Evolutionary conservation across 257 asterid genomes (phyloP).

Genomic region (Scutellaria barbata): DNA sequence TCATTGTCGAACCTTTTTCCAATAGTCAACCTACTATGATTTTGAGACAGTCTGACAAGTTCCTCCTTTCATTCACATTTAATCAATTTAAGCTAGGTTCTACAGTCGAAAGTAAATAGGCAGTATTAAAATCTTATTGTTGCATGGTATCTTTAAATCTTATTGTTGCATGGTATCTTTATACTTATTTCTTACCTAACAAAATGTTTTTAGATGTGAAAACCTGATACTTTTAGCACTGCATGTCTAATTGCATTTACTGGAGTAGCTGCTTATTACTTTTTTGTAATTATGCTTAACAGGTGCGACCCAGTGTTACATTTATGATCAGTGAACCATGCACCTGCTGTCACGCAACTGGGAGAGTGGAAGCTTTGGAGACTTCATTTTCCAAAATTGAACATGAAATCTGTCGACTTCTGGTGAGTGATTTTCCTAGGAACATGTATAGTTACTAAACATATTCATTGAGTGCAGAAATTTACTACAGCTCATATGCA

Average conservation of each 20-base stretch:
- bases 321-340: slow-evolving; percentile 98
- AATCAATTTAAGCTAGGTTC: slow-evolving; percentile 17
- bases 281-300: slow-evolving; percentile 39
- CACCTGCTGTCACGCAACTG: slow-evolving; percentile 88
- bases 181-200: neutral
- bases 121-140: slow-evolving; percentile 1
- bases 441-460: neutral
- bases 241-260: slow-evolving; percentile 27
- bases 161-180: slow-evolving; percentile 2
- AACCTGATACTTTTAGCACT: slow-evolving; percentile 21
- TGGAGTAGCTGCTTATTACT: slow-evolving; percentile 29
- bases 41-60: slow-evolving; percentile 8
- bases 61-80: slow-evolving; percentile 25
- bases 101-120: neutral
- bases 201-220: neutral
- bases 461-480: slow-evolving; percentile 18
- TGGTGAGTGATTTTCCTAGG: slow-evolving; percentile 47
- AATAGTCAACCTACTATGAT: neutral
- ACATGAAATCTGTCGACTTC: slow-evolving; percentile 82
- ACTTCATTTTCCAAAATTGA: slow-evolving; percentile 94
- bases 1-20: slow-evolving; percentile 7
- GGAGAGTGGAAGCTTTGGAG: slow-evolving; percentile 95
- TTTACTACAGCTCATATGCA: neutral
- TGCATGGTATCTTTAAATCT: slow-evolving; percentile 4
- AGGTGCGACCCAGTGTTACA: slow-evolving; percentile 97